These are phyloP conservation scores for Pichia sp. DNA, from an alignment of 1,139 yeast genomes.

Conservation along the genomic window DNA sequence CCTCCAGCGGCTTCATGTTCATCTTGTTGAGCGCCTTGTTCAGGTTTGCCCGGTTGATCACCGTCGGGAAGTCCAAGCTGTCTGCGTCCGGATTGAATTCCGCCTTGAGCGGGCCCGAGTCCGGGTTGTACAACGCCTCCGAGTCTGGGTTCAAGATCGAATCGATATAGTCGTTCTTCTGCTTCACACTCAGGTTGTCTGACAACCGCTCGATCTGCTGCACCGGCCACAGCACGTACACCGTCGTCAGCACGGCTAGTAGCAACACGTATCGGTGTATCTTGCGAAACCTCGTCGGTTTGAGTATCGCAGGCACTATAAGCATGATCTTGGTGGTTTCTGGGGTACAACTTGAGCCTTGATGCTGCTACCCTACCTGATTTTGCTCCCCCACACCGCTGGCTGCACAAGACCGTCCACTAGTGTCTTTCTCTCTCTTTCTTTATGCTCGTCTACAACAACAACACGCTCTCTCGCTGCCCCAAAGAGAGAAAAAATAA, in stretches of 20 bases:
- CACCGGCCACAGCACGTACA: conserved; percentile 26
- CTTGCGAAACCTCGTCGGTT: not conserved
- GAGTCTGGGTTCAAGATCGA: conserved; percentile 18
- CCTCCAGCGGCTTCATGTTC: conserved; percentile 24
- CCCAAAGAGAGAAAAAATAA: too few species aligned
- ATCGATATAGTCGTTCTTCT: conserved; percentile 19
- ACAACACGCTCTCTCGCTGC: too few species aligned
- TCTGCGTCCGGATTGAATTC: conserved; percentile 29
- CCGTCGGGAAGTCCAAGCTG: conserved; percentile 26
- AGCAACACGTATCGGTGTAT: conserved; percentile 15
- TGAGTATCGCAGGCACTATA: conserved; percentile 13
- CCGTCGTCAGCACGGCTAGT: conserved; percentile 12
- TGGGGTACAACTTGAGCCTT: not conserved
- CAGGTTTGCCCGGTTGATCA: conserved; percentile 26
- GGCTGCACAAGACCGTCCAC: too few species aligned
- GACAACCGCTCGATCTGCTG: conserved; percentile 25
- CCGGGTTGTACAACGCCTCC: conserved; percentile 20
- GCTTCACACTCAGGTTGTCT: conserved; percentile 14
- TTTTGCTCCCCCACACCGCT: too few species aligned
- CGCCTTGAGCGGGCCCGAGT: conserved; percentile 26
- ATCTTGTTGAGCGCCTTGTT: conserved; percentile 28
- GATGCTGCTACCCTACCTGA: too few species aligned
- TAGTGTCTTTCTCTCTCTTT: too few species aligned
- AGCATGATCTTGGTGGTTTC: not conserved
- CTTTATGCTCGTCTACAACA: too few species aligned